phyloP scores from a whole-genome alignment of 371 early-diverging fungal genomes.

The Cladochytrium tenue region DNA sequence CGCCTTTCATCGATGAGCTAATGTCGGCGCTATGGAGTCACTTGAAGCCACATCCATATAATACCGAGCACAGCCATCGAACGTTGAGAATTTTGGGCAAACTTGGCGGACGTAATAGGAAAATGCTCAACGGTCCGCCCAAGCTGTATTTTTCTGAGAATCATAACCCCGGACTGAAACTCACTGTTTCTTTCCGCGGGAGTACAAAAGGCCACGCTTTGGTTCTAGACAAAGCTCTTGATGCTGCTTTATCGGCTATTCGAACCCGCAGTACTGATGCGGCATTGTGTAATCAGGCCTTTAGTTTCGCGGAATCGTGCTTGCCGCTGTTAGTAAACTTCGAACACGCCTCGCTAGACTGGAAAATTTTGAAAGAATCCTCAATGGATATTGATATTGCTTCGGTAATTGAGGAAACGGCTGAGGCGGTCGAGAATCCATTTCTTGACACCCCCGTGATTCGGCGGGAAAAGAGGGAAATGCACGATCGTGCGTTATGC shows the following conservation, averaged over 20 bases:
- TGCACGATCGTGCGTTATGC: conserved; percentile 69
- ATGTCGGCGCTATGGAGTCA: conserved; percentile 92
- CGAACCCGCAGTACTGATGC: conserved; percentile 16
- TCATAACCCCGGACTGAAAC: conserved; percentile 63
- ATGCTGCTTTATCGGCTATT: conserved; percentile 43
- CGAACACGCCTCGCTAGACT: neutral
- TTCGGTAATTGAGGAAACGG: conserved; percentile 40
- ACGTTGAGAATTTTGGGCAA: conserved; percentile 95
- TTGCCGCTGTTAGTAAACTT: conserved; percentile 66
- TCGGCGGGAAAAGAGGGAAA: conserved; percentile 39
- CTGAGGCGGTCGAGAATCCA: conserved; percentile 19
- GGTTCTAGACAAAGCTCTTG: conserved; percentile 53
- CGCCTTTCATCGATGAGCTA: conserved; percentile 89
- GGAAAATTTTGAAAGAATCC: conserved; percentile 51
- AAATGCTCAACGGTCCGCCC: conserved; percentile 72
- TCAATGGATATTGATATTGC: conserved; percentile 2
- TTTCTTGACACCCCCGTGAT: conserved; percentile 33
- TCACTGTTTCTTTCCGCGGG: conserved; percentile 42
- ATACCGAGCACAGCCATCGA: conserved; percentile 77
- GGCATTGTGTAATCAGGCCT: conserved; percentile 56
- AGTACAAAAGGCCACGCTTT: conserved; percentile 21
- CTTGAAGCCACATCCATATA: conserved; percentile 82
- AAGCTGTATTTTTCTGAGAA: conserved; percentile 53
- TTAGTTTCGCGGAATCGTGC: conserved; percentile 69
- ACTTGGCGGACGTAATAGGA: conserved; percentile 88